Evolutionary conservation across 164 flowering plant genomes (phyloP).

Genomic region (Akebia trifoliata): DNA sequence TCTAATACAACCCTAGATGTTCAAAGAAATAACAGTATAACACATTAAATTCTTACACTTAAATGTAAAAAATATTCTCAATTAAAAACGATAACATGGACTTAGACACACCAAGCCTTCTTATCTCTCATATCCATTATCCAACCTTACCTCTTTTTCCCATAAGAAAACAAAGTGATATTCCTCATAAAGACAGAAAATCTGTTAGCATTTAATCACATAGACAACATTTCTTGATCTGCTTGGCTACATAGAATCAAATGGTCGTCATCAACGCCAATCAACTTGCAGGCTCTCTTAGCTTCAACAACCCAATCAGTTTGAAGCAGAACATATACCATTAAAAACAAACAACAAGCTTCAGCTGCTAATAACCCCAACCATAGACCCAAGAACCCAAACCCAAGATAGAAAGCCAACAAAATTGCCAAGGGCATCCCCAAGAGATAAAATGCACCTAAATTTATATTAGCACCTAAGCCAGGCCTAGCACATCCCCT

Average conservation of each 20-base stretch:
- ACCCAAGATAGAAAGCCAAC: conserved; percentile 13
- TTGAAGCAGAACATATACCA: conserved; percentile 11
- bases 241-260: conserved; percentile 5
- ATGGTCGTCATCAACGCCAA: conserved; percentile 1
- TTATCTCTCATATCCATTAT: neutral
- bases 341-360: conserved; percentile 13
- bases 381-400: conserved; percentile 16
- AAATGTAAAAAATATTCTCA: neutral
- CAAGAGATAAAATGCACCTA: conserved; percentile 14
- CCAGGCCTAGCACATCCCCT: conserved; percentile 19
- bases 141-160: neutral
- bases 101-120: neutral
- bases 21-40: neutral
- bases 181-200: conserved; percentile 4
- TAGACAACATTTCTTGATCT: conserved; percentile 6
- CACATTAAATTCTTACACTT: neutral
- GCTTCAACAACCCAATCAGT: conserved; percentile 20
- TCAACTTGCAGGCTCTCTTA: conserved; percentile 17
- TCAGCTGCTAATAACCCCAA: conserved; percentile 16
- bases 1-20: neutral
- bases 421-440: conserved; percentile 13
- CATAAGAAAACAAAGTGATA: conserved; percentile 3
- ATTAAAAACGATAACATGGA: neutral
- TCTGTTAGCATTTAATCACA: conserved; percentile 5
- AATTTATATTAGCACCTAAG: conserved; percentile 17